Evolutionary conservation across 371 early-diverging fungal genomes (phyloP).

Genomic region (Quaeritorhiza haematococci): DNA sequence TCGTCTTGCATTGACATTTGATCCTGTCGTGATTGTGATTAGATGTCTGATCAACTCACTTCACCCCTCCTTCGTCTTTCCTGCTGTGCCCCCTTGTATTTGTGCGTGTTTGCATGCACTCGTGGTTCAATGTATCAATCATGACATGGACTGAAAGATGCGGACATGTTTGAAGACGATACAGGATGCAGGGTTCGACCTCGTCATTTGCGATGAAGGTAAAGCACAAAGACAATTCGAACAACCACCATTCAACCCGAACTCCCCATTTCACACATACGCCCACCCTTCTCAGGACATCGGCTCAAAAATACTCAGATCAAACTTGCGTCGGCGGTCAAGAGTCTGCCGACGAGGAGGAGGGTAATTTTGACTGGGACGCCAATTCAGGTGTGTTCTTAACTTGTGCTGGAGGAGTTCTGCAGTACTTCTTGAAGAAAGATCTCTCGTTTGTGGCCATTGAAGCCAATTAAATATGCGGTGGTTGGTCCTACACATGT

Average conservation of each 20-base stretch:
- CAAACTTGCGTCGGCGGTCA: slow-evolving; percentile 45
- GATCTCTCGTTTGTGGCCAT: no score
- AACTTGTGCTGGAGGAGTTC: no score
- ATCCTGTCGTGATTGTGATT: slow-evolving; percentile 1
- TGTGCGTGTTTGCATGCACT: not conserved
- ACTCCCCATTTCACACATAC: no score
- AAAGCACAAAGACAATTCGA: no score
- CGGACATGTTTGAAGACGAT: slow-evolving; percentile 26
- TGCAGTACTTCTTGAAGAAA: no score
- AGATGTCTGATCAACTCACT: no score
- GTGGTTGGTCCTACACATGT: no score
- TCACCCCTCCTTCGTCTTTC: no score
- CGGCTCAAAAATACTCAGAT: slow-evolving; percentile 57
- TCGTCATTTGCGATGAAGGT: slow-evolving; percentile 42
- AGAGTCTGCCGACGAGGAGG: slow-evolving; percentile 30
- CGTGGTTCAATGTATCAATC: not conserved
- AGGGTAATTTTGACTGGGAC: slow-evolving; percentile 64
- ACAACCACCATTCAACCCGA: no score
- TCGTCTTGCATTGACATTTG: not conserved
- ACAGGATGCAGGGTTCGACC: slow-evolving; percentile 41
- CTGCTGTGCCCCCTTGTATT: slow-evolving; percentile 1
- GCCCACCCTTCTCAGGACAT: slow-evolving; percentile 52
- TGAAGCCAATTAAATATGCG: no score
- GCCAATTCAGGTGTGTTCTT: slow-evolving; percentile 51
- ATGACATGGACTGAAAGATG: slow-evolving; percentile 16